phyloP scores from a whole-genome alignment of 257 asterid genomes.

The Solanum gandarillasii region DNA sequence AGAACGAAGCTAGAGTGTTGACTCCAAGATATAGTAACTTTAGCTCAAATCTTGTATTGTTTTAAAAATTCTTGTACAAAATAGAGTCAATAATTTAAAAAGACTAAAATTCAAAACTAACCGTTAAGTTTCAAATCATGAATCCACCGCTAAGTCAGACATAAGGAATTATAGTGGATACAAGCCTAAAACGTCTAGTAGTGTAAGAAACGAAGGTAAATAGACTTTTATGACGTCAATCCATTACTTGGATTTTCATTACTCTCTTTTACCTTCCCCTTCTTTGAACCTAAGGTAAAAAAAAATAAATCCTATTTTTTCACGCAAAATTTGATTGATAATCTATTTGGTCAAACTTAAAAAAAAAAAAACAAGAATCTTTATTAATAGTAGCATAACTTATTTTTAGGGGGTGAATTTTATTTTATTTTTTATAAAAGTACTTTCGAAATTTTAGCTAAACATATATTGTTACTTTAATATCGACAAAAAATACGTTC shows the following conservation, averaged over 20 bases:
- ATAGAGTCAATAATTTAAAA: too few species aligned
- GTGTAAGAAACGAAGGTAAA: too few species aligned
- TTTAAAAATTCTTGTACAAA: too few species aligned
- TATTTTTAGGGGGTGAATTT: not conserved
- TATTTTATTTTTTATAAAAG: too few species aligned
- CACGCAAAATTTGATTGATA: not conserved
- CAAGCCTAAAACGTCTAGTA: too few species aligned
- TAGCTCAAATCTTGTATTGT: not conserved
- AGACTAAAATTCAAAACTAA: not conserved
- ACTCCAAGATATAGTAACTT: not conserved
- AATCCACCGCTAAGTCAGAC: too few species aligned
- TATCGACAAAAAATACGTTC: not conserved
- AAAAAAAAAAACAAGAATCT: too few species aligned
- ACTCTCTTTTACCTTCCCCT: not conserved
- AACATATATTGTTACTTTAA: not conserved
- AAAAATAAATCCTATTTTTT: not conserved
- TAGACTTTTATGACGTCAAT: not conserved
- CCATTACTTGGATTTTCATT: not conserved
- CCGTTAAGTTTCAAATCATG: not conserved
- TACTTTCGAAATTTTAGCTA: not conserved
- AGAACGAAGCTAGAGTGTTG: not conserved
- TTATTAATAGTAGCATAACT: not conserved
- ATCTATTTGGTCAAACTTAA: not conserved
- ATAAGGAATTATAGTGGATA: not conserved
- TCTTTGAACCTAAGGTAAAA: not conserved